Base-by-base conservation (phyloP, 2,329 filamentous ascomycete species). In the Tolypocladium amazonense region DNA sequence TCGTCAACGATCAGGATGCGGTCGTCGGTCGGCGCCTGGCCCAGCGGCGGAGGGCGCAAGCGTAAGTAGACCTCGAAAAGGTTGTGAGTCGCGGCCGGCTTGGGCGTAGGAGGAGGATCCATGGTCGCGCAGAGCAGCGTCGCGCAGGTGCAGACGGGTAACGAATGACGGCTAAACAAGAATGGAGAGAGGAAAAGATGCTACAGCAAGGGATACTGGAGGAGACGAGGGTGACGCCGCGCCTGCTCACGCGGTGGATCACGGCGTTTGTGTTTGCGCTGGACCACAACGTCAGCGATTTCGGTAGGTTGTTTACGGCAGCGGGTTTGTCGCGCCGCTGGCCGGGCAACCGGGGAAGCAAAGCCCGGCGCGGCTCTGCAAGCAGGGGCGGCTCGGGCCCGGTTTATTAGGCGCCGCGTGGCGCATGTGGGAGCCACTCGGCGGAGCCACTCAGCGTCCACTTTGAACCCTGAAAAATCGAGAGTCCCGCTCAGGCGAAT, bases 1-100 rank as follows among this genome's bases (percentile, higher is more conserved):
- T 79, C 71, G 71, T 96, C 92, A 57, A 97, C 89, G 9, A 86
- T 82, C 54, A 97, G 80, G 71, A 94, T 96, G 57, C 89, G 86
- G 61, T 92, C 88, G 0, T 53, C 41, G 33, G 77, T 59, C 50
- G 64, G 65, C 53, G 75, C 60, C 23, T 74, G 69, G 54, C 75
- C 73, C 68, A 78, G 69, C 60, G 77, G 77, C 4, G 87, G 81
- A n/a, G 89, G 89, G 20, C 89, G 87, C 56, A 97, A 79, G 56
- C 93, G 89, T 47, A 97, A 81, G 70, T 90, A 97, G 60, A 97
- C 93, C 75, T 97, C 88, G 72, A 97, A 97, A 43, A 97, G 84
- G 62, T 83, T 84, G 61, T 76, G 74, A 20, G 73, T 71, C 52
- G 70, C 45, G 20, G 64, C 35, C 23, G 53, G 58, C 47, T 37